phyloP scores from a whole-genome alignment of 805 yeast species.

The Pichia deserticola region DNA sequence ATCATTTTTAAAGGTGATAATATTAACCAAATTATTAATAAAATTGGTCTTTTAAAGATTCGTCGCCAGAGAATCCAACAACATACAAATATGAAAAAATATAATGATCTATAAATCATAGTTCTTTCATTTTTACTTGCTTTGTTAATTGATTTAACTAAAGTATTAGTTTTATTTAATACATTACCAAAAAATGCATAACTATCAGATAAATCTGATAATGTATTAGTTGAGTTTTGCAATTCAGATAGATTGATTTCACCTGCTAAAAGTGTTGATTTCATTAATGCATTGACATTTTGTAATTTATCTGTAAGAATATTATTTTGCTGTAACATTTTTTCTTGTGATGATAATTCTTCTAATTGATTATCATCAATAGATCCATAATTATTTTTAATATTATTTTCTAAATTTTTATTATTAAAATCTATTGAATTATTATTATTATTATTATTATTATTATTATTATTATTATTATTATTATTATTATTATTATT shows the following conservation, averaged over 20 bases:
- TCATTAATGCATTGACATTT: constrained; percentile 40
- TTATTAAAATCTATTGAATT: not conserved
- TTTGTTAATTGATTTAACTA: constrained; percentile 45
- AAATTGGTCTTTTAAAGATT: constrained; percentile 37
- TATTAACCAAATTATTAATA: constrained; percentile 39
- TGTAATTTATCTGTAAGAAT: constrained; percentile 41
- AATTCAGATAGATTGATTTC: constrained; percentile 43
- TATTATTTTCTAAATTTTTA: not conserved
- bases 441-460: not conserved
- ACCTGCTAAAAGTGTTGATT: constrained; percentile 42
- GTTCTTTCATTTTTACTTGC: constrained; percentile 42
- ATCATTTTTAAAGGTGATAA: constrained; percentile 16
- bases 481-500: not conserved
- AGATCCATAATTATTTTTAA: constrained; percentile 5
- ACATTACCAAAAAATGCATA: constrained; percentile 36
- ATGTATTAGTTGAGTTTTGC: constrained; percentile 38
- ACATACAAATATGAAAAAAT: constrained; percentile 38
- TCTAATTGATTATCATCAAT: constrained; percentile 22
- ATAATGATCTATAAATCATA: constrained; percentile 41
- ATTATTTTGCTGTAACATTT: constrained; percentile 38
- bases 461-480: too few relatives aligned
- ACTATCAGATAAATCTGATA: constrained; percentile 34
- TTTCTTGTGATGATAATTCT: constrained; percentile 31
- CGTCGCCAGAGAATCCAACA: constrained; percentile 46
- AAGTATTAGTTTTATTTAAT: constrained; percentile 34